Base-by-base conservation (phyloP, 2,329 filamentous ascomycete species). In the Aureobasidium sp. region DNA sequence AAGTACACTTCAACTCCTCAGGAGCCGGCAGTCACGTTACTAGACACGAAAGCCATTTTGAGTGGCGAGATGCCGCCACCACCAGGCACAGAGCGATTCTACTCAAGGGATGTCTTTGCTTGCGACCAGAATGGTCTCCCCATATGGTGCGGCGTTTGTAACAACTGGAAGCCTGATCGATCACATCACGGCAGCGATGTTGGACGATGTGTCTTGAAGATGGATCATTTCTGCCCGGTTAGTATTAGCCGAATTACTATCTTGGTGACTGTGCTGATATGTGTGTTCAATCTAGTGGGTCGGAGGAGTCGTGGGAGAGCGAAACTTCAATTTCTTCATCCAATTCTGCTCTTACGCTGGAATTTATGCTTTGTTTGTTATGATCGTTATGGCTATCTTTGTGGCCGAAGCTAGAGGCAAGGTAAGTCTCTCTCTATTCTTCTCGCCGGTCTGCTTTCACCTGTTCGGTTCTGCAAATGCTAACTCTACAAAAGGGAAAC, bases 181-280 rank as follows among this genome's bases (percentile, higher is more conserved):
- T 84, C 88, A 2, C 91, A 96, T 72, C 93, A 97, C 74, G 95
- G 89, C 70, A 87, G 87, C 58, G 90, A 96, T 71, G 78, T 94
- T 14, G 85, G 85, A 55, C 82, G 91, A 47, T 97, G 93, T 70
- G 88, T 96, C 25, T 78, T 83, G 44, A 94, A 94, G 70, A 94
- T 97, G 88, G 93, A 97, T 66, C 93, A 97, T 71, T 94, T 92
- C 69, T 99, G 94, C 70, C 94, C 93, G 0, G 45, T 61, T 9
- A 2, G 20, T 31, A 17, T 20, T 1, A 15, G 6, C 14, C 44
- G n/a, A 20, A 0, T 1, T 1, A 20, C 34, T 12, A 20, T 37
- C 17, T 4, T 41, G 6, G 8, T 4, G n/a, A 29, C 20, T n/a
- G 20, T 4, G 17, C 48, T 31, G 27, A 53, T 15, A 12, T 5